Evolutionary conservation across 73 alveolate genomes (phyloP).

Genomic region (Tetrahymena elliotti): DNA sequence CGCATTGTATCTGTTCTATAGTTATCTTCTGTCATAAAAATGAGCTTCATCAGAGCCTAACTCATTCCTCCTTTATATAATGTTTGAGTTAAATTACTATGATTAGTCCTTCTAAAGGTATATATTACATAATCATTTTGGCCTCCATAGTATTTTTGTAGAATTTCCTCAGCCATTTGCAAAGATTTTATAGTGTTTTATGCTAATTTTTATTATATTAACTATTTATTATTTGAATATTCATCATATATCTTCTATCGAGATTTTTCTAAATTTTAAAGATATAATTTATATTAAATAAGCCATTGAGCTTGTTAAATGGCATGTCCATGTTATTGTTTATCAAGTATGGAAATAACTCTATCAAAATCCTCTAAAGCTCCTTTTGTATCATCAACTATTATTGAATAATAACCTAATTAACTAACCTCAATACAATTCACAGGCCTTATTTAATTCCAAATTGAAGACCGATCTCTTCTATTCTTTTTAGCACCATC

Average conservation of each 20-base stretch:
- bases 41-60: not conserved
- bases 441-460: not conserved
- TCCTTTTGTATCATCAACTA: not conserved
- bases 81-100: not conserved
- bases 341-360: not conserved
- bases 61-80: not conserved
- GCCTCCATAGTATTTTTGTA: not conserved
- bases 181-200: not conserved
- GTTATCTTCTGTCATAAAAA: not conserved
- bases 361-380: not conserved
- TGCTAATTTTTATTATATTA: not conserved
- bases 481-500: not conserved
- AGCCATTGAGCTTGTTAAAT: not conserved
- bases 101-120: not conserved
- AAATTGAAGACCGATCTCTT: not conserved
- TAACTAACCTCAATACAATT: not conserved
- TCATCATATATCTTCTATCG: not conserved
- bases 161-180: not conserved
- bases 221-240: not conserved
- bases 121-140: not conserved
- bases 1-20: not conserved
- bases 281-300: not conserved
- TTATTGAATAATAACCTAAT: not conserved
- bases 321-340: not conserved
- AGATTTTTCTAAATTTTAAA: not conserved